Percentiles rank a stretch among this genome's conserved stretches.
Evolutionary conservation across 164 flowering plant species (phyloP).

Genomic region (Paratinospora sagittata): DNA sequence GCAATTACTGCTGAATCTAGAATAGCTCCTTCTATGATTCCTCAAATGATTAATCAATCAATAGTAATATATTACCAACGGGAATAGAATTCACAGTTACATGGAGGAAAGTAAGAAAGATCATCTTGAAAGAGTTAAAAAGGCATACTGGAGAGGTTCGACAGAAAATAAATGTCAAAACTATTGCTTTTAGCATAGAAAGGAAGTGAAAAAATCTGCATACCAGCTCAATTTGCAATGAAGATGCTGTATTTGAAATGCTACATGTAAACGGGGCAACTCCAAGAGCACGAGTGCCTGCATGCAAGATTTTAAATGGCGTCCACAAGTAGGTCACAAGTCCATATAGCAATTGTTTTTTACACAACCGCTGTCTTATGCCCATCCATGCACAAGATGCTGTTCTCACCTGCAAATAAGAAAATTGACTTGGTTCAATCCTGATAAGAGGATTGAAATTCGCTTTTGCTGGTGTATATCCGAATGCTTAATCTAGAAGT

Average conservation of each 20-base stretch:
- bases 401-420: constrained; percentile 41
- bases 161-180: neutral
- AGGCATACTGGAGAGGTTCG: neutral
- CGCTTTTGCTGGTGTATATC: neutral
- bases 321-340: constrained; percentile 46
- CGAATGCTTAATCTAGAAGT: neutral
- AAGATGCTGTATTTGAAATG: constrained; percentile 44
- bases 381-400: constrained; percentile 61
- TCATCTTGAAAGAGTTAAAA: neutral
- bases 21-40: neutral
- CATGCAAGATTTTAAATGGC: constrained; percentile 68
- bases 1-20: neutral
- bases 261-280: constrained; percentile 56
- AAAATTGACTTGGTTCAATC: neutral
- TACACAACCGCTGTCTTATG: constrained; percentile 47
- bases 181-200: neutral
- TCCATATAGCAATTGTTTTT: constrained; percentile 56
- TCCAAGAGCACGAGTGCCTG: constrained; percentile 58
- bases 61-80: neutral
- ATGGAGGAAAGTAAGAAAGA: neutral
- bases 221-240: constrained; percentile 86
- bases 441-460: neutral
- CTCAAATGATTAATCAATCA: neutral
- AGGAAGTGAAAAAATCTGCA: constrained; percentile 13
- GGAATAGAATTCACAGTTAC: neutral